phyloP scores from a whole-genome alignment of 495 filamentous ascomycete species.

The Aspergillus egyptiacus region DNA sequence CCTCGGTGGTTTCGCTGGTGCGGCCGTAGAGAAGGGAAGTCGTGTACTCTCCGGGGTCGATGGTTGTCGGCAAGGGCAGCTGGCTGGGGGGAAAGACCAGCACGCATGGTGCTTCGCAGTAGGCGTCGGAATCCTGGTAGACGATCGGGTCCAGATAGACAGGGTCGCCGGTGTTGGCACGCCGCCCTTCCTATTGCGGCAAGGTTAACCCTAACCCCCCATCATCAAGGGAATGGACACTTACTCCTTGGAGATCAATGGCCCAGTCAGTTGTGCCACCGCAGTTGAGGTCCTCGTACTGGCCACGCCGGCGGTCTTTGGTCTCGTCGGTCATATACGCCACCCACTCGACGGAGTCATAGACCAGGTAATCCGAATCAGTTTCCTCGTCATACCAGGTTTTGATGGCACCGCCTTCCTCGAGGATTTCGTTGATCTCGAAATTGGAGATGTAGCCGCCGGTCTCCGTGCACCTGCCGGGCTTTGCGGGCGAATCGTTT shows the following conservation, averaged over 20 bases:
- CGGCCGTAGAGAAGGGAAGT: not conserved
- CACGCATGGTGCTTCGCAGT: not conserved
- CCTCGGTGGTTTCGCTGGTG: not conserved
- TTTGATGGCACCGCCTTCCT: not conserved
- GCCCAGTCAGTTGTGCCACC: constrained; percentile 39
- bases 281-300: constrained; percentile 25
- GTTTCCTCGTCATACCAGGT: constrained; percentile 6
- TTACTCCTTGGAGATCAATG: constrained; percentile 23
- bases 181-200: not conserved
- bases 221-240: not conserved
- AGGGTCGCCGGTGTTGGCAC: not conserved
- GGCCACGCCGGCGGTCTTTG: constrained; percentile 11
- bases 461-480: constrained; percentile 14
- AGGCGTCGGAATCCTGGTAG: not conserved
- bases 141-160: not conserved
- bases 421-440: constrained; percentile 6
- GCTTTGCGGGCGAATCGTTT: not conserved
- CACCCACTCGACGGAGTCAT: constrained; percentile 32
- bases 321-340: constrained; percentile 32
- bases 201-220: not conserved
- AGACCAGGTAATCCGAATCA: constrained; percentile 36
- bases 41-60: not conserved
- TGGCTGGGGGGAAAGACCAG: not conserved
- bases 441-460: constrained; percentile 28
- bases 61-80: not conserved